Percentiles rank a stretch among this genome's conserved stretches.
Evolutionary conservation across 768 basidiomycete genomes (phyloP).

Genomic region (Hypsizygus marmoreus): DNA sequence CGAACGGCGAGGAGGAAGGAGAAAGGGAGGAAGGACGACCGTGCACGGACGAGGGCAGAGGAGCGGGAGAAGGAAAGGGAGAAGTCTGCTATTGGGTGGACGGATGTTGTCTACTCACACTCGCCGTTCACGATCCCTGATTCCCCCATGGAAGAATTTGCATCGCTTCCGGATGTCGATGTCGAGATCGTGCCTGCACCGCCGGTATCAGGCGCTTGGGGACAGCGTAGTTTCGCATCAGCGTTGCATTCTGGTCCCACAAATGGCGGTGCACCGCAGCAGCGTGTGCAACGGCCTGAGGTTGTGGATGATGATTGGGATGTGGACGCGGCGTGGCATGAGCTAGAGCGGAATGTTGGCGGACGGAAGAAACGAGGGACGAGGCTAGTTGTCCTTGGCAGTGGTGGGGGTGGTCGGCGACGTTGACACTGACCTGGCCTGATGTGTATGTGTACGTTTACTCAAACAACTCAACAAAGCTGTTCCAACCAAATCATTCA

Average conservation of each 20-base stretch:
- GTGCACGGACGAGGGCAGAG: conserved; percentile 78
- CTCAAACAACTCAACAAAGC: too few species aligned
- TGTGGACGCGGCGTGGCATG: conserved; percentile 79
- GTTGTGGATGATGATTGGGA: conserved; percentile 70
- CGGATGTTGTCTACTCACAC: conserved; percentile 14
- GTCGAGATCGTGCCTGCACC: conserved; percentile 16
- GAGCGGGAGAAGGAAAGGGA: conserved; percentile 69
- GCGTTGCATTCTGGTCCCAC: conserved; percentile 59
- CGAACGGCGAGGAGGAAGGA: conserved; percentile 76
- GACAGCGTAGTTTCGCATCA: conserved; percentile 78
- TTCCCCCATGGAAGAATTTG: conserved; percentile 24
- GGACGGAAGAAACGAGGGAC: conserved; percentile 62
- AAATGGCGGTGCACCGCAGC: conserved; percentile 28
- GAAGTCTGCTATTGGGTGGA: conserved; percentile 25
- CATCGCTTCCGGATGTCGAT: conserved; percentile 25
- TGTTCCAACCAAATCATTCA: conserved; percentile 8
- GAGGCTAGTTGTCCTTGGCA: conserved; percentile 72
- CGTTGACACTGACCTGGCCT: conserved; percentile 13
- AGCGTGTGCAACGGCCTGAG: conserved; percentile 29
- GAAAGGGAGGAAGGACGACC: conserved; percentile 84
- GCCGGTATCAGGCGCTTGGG: conserved; percentile 65
- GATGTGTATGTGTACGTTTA: too few species aligned
- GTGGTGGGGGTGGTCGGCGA: conserved; percentile 59
- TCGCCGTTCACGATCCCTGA: conserved; percentile 23
- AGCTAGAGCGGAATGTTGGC: conserved; percentile 63